Base-by-base conservation (phyloP, 2,329 filamentous ascomycete genomes). In the Aspergillus sp. region DNA sequence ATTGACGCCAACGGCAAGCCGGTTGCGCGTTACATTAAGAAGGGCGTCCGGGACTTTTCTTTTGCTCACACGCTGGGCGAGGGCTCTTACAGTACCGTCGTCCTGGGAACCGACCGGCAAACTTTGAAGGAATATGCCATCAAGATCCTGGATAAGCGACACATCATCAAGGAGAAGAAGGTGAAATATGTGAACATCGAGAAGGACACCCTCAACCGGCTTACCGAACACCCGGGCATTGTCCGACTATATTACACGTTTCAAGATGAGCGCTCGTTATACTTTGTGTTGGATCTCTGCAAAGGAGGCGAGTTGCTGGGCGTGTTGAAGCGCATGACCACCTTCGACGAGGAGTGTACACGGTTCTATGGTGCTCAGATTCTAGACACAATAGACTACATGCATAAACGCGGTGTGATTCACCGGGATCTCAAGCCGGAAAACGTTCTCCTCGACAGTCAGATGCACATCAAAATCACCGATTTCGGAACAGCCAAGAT, bases 151-250 rank as follows among this genome's bases (percentile, higher is more conserved):
- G 95, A 99, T 79, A 99, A 99, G 80, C 87, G 92, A 70, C 95
- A 99, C 76, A 99, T 99, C 72, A 99, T 99, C 82, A 99, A 98
- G 78, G 95, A 99, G 80, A 98, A 97, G 79, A 99, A 99, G 84
- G 96, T 99, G 72, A 99, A 99, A 83, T 99, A 99, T 73, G 95
- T 99, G 78, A 99, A 98, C 78, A 99, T 99, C 70, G 95, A 99
- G 78, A 97, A 97, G 80, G 94, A 99, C 78, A 98, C 95, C 0
- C 82, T 99, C 58, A 99, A 99, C 74, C 89, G 95, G 64, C 82
- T 99, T 60, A 98, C 94, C 3, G 94, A 99, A 65, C 95, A 99
- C 72, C 95, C 95, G 6, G 95, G 95, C 19, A 94, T 99, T 61
- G 93, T 99, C 59, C 90, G 95, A 64, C 84, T 99, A 47, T 99